Base-by-base conservation (phyloP, 192 early-diverging fungal species). In the Chytriomyces sp. region DNA sequence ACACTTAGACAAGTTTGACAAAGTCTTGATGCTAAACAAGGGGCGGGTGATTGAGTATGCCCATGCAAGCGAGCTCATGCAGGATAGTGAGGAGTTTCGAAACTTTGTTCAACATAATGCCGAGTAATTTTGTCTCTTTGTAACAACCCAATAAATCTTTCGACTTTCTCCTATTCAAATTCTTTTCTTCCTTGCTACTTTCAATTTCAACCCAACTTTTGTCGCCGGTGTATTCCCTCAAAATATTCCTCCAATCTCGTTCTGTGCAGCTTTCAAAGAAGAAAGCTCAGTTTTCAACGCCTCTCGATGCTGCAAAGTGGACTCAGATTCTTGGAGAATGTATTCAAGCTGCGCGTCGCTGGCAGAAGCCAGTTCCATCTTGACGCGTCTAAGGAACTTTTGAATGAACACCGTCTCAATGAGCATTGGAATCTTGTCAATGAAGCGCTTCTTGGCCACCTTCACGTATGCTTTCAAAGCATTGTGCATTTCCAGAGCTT, bases 401-500 rank as follows among this genome's bases (percentile, higher is more conserved):
- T 32, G n/a, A 6, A 72, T 30, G 41, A 72, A 44, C 36, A 41
- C 37, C 26, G 60, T 26, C 37, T 72, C 41, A 32, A 72, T n/a
- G 7, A 19, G 19, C 39, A 40, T 72, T 14, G 70, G 70, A n/a
- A 72, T 33, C 8, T 7, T 44, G 36, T 72, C 70, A 14, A 36
- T 62, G 58, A 60, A 72, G 17, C 70, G 70, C 26, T 25, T 61
- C 30, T 49, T 49, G 14, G 70, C 56, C 3, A 72, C 58, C 52
- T 72, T 30, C 26, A 62, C 12, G 32, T 72, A 72, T 10, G 70
- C 70, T 25, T 49, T 59, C 8, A 72, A 5, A 17, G 70, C 58
- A 52, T 8, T 44, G 8, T 61, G 59, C 14, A 59, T 12, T 14
- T 72, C 70, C 30, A 31, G 34, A 10, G 70, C 70, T 32, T 61